A percentile compares a stretch with the other conserved stretches of the same genome.
Evolutionary conservation across 306 rosid genomes (phyloP).

Genomic region (Ammopiptanthus mongolicus): DNA sequence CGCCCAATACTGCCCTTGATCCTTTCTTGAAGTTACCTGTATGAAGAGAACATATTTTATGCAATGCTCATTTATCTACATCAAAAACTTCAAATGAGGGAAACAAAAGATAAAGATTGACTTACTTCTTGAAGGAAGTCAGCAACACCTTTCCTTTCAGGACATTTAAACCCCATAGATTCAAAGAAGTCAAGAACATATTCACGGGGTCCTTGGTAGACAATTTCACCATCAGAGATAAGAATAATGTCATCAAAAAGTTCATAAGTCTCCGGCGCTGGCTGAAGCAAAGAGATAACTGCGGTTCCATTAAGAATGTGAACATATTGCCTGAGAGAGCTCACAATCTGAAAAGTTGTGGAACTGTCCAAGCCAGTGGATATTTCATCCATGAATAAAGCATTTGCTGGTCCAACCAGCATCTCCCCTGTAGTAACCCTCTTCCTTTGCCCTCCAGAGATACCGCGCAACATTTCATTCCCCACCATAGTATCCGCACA

Average conservation of each 20-base stretch:
- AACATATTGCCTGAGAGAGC: conserved; percentile 34
- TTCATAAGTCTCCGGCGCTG: conserved; percentile 52
- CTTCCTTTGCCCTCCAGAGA: conserved; percentile 91
- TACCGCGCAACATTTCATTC: conserved; percentile 69
- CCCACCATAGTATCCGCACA: conserved; percentile 86
- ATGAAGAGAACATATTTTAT: background rate
- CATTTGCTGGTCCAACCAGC: conserved; percentile 58
- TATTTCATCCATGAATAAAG: conserved; percentile 58
- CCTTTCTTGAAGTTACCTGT: conserved; percentile 56
- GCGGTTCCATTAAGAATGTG: conserved; percentile 48
- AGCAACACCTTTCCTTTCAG: conserved; percentile 53
- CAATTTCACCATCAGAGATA: conserved; percentile 50
- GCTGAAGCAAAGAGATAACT: conserved; percentile 50
- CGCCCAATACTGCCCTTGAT: conserved; percentile 56
- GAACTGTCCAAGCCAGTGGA: conserved; percentile 62
- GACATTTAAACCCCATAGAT: conserved; percentile 47
- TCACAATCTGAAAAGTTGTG: conserved; percentile 57
- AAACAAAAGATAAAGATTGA: background rate
- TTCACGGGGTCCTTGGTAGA: conserved; percentile 55
- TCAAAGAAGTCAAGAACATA: conserved; percentile 45
- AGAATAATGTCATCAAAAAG: conserved; percentile 57
- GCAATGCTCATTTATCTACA: background rate
- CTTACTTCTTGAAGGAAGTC: conserved; percentile 64
- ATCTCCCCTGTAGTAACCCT: conserved; percentile 75
- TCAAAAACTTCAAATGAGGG: background rate